These are phyloP conservation scores for Skeletonema grethae DNA, from an alignment of 108 stramenopile species.

Conservation along the genomic window DNA sequence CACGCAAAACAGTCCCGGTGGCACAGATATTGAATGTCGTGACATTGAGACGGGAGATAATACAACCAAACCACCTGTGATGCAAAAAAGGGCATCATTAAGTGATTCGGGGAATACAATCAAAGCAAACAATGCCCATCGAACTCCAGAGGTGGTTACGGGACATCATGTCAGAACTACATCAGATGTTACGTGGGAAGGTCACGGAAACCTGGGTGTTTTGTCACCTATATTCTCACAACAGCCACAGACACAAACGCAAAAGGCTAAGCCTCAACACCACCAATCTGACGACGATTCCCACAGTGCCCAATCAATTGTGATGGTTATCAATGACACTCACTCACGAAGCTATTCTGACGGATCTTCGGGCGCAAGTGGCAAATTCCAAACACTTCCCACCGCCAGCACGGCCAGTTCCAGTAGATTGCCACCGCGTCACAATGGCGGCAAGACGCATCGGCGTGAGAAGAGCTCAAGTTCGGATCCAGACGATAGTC, in stretches of 20 bases:
- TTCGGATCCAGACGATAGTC: constrained; percentile 14
- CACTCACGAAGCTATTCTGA: constrained; percentile 16
- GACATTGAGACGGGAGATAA: constrained; percentile 8
- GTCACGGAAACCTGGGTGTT: constrained; percentile 2
- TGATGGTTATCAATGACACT: constrained; percentile 5
- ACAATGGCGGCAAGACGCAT: constrained; percentile 7
- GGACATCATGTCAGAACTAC: constrained; percentile 8
- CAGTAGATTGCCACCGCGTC: constrained; percentile 2
- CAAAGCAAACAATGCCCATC: background rate
- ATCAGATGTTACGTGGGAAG: constrained; percentile 16
- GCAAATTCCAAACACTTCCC: background rate
- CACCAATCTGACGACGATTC: background rate
- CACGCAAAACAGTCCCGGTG: background rate
- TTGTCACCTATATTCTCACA: background rate
- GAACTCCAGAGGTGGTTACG: background rate
- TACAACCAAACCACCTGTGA: background rate
- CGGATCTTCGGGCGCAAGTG: background rate
- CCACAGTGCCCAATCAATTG: background rate
- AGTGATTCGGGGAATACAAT: background rate
- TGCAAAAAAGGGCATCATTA: background rate
- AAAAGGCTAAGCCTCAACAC: background rate
- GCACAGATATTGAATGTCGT: background rate
- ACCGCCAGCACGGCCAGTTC: constrained; percentile 4
- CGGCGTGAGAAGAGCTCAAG: constrained; percentile 7
- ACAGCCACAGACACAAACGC: background rate